Percentiles rank a stretch among this genome's conserved stretches.
Evolutionary conservation across 73 alveolate genomes (phyloP).

Genomic region (Blepharisma stoltei): DNA sequence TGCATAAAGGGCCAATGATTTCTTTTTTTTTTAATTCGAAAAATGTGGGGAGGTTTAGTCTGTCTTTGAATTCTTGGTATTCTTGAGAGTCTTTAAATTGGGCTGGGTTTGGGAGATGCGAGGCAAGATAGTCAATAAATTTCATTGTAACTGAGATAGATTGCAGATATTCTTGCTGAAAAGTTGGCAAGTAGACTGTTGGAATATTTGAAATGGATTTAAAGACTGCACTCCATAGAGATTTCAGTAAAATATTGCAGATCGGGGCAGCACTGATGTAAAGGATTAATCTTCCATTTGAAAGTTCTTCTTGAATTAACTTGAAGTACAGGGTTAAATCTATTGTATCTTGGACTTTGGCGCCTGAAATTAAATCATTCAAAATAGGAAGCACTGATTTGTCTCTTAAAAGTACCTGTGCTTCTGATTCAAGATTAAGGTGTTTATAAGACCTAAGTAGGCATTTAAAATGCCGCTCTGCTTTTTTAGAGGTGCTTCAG

Average conservation of each 20-base stretch:
- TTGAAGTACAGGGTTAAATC: background rate
- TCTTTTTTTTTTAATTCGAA: slow-evolving; percentile 18
- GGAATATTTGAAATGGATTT: background rate
- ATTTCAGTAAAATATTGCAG: background rate
- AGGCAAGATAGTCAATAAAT: background rate
- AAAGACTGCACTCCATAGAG: background rate
- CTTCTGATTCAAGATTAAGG: slow-evolving; percentile 12
- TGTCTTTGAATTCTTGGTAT: slow-evolving; percentile 6
- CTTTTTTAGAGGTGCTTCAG: background rate
- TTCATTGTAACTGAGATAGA: background rate
- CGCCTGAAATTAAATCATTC: background rate
- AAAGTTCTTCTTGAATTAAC: background rate
- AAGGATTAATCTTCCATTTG: background rate
- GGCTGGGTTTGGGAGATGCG: too few species aligned
- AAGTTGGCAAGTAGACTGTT: background rate
- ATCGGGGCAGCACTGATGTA: background rate
- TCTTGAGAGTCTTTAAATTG: background rate
- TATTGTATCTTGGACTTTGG: background rate
- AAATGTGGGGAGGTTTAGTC: slow-evolving; percentile 11
- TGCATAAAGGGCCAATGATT: background rate
- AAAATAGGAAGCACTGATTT: background rate
- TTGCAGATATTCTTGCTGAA: background rate
- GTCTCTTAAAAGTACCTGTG: slow-evolving; percentile 14
- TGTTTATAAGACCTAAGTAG: background rate
- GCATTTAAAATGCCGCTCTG: background rate